Evolutionary conservation across 2,329 filamentous ascomycete genomes (phyloP).

Genomic region (Microcyclospora pomicola): DNA sequence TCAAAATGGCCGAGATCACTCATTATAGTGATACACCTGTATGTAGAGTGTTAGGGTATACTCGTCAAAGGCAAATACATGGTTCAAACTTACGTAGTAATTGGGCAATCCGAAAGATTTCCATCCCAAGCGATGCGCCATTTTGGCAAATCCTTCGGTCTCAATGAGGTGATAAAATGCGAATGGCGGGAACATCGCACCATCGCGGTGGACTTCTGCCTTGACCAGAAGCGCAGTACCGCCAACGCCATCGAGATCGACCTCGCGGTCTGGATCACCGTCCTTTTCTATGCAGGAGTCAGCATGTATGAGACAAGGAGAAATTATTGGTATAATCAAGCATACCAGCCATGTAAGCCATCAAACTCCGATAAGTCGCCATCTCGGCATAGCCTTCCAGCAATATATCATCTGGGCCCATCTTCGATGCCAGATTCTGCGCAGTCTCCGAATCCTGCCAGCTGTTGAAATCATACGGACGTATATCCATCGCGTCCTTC

Average conservation of each 20-base stretch:
- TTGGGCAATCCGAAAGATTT: slow-evolving; percentile 79
- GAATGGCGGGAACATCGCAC: slow-evolving; percentile 96
- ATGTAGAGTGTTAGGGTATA: slow-evolving; percentile 1
- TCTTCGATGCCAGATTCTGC: slow-evolving; percentile 56
- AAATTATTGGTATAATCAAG: slow-evolving; percentile 15
- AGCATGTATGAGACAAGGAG: slow-evolving; percentile 29
- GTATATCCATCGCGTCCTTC: slow-evolving; percentile 55
- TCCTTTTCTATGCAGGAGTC: slow-evolving; percentile 10
- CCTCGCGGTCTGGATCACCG: slow-evolving; percentile 18
- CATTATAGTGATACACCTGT: slow-evolving; percentile 82
- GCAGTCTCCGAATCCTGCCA: slow-evolving; percentile 86
- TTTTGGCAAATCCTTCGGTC: slow-evolving; percentile 95
- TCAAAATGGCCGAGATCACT: slow-evolving; percentile 32
- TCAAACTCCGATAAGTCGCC: slow-evolving; percentile 79
- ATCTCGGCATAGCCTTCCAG: slow-evolving; percentile 88
- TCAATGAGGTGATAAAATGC: slow-evolving; percentile 94
- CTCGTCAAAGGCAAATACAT: background rate
- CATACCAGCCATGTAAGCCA: slow-evolving; percentile 63
- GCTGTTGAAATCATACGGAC: slow-evolving; percentile 93
- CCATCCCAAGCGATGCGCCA: slow-evolving; percentile 83
- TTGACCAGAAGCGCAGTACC: slow-evolving; percentile 88
- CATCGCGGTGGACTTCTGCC: slow-evolving; percentile 90
- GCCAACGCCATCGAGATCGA: slow-evolving; percentile 82
- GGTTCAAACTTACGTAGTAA: slow-evolving; percentile 60
- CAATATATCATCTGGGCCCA: slow-evolving; percentile 85